These are phyloP conservation scores for Monascus purpureus DNA, from an alignment of 495 filamentous ascomycete species.

Conservation along the genomic window DNA sequence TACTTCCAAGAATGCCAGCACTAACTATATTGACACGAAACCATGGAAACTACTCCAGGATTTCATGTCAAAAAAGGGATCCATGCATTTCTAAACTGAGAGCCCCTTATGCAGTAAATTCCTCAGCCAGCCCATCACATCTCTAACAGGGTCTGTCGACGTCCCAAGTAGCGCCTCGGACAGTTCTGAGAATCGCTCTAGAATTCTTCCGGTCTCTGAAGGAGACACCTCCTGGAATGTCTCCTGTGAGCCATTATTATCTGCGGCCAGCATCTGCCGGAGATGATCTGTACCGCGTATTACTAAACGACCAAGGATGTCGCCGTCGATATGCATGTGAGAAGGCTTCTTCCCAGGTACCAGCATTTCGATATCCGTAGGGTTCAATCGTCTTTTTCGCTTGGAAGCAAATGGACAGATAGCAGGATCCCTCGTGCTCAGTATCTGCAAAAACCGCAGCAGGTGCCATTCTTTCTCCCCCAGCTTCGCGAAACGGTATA, in stretches of 20 bases:
- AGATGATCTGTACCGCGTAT: slow-evolving; percentile 30
- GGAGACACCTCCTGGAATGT: background rate
- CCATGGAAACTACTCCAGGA: too few species aligned
- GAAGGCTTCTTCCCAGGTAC: slow-evolving; percentile 12
- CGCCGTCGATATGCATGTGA: slow-evolving; percentile 54
- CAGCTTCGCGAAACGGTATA: slow-evolving; percentile 48
- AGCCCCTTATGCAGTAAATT: slow-evolving; percentile 12
- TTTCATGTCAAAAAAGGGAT: too few species aligned
- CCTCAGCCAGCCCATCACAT: slow-evolving; percentile 20
- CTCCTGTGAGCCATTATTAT: slow-evolving; percentile 4
- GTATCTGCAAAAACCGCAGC: slow-evolving; percentile 47
- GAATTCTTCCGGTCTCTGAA: background rate
- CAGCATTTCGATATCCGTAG: slow-evolving; percentile 15
- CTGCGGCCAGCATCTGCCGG: slow-evolving; percentile 17
- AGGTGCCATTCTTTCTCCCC: slow-evolving; percentile 41
- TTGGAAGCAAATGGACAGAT: slow-evolving; percentile 24
- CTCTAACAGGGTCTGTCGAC: slow-evolving; percentile 7
- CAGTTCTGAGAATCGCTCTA: slow-evolving; percentile 16
- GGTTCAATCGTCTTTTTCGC: slow-evolving; percentile 13
- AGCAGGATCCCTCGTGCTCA: slow-evolving; percentile 28
- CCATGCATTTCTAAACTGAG: too few species aligned
- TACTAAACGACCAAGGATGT: slow-evolving; percentile 45
- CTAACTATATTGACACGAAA: too few species aligned
- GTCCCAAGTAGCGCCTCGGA: slow-evolving; percentile 12
- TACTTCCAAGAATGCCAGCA: too few species aligned